Percentiles rank a stretch among this genome's conserved stretches.
phyloP scores from a whole-genome alignment of 805 yeast genomes.

The Candida quercuum region DNA sequence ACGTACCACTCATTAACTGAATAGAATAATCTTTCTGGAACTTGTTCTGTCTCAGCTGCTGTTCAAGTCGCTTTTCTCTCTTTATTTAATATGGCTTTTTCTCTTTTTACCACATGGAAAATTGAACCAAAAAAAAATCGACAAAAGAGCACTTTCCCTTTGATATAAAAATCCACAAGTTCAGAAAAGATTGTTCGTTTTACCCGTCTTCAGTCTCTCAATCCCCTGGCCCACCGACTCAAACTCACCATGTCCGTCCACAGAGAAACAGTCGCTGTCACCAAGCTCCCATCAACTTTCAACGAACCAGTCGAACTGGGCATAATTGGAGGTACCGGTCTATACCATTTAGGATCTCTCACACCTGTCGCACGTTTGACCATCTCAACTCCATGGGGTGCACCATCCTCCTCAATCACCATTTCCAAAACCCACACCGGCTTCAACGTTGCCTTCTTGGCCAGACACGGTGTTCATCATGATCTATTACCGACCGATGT shows the following conservation, averaged over 20 bases:
- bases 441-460: conserved; percentile 86
- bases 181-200: conserved; percentile 5
- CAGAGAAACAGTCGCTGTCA: conserved; percentile 14
- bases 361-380: conserved; percentile 82
- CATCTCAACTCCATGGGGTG: conserved; percentile 94
- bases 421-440: conserved; percentile 74
- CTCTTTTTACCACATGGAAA: background rate
- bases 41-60: background rate
- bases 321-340: conserved; percentile 97
- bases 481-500: conserved; percentile 88
- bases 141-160: background rate
- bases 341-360: conserved; percentile 77
- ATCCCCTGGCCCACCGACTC: background rate
- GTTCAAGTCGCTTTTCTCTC: background rate
- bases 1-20: too few species aligned
- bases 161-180: background rate
- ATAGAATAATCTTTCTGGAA: too few species aligned
- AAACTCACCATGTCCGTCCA: conserved; percentile 21
- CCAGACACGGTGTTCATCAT: conserved; percentile 92
- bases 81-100: background rate
- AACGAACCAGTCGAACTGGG: conserved; percentile 73
- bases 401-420: conserved; percentile 90
- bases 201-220: background rate
- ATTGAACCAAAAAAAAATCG: background rate
- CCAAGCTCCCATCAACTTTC: conserved; percentile 42